These are phyloP conservation scores for Alternaria arborescens DNA, from an alignment of 2,329 filamentous ascomycete genomes.

Conservation along the genomic window DNA sequence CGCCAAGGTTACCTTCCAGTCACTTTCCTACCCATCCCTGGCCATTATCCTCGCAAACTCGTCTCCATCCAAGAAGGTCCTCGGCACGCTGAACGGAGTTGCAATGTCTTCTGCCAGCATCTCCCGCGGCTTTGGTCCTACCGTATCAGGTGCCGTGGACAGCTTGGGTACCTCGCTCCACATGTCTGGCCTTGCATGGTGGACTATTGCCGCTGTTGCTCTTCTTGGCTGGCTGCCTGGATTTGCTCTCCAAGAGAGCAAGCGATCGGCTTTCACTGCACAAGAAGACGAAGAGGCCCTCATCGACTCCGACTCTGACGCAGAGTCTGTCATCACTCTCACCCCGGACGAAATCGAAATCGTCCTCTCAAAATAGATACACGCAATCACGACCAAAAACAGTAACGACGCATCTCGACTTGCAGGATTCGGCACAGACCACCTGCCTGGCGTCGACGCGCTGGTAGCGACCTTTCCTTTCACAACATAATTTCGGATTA, in stretches of 20 bases:
- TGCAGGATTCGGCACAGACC: conserved; percentile 12
- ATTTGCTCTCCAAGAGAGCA: conserved; percentile 72
- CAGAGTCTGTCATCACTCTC: conserved; percentile 46
- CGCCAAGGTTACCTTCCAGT: conserved; percentile 92
- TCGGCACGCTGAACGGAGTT: conserved; percentile 92
- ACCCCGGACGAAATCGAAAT: conserved; percentile 42
- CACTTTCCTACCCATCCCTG: conserved; percentile 89
- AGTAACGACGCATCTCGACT: conserved; percentile 22
- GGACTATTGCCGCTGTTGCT: conserved; percentile 82
- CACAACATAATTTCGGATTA: conserved; percentile 16
- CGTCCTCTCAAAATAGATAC: conserved; percentile 41
- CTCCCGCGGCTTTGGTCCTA: conserved; percentile 87
- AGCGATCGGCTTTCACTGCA: conserved; percentile 27
- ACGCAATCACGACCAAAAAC: conserved; percentile 25
- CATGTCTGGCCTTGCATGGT: conserved; percentile 92
- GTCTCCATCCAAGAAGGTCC: conserved; percentile 80
- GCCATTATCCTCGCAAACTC: conserved; percentile 90
- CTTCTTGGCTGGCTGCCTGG: conserved; percentile 65
- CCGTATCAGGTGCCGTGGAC: conserved; percentile 85
- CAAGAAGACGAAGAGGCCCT: conserved; percentile 45
- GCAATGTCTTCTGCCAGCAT: conserved; percentile 91
- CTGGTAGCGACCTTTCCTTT: conserved; percentile 24
- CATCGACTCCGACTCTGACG: conserved; percentile 40
- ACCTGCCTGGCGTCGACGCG: conserved; percentile 12
- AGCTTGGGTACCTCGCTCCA: conserved; percentile 79